Conservation (phyloP, 1,284 basidiomycete species). For the Pterula multifida region DNA sequence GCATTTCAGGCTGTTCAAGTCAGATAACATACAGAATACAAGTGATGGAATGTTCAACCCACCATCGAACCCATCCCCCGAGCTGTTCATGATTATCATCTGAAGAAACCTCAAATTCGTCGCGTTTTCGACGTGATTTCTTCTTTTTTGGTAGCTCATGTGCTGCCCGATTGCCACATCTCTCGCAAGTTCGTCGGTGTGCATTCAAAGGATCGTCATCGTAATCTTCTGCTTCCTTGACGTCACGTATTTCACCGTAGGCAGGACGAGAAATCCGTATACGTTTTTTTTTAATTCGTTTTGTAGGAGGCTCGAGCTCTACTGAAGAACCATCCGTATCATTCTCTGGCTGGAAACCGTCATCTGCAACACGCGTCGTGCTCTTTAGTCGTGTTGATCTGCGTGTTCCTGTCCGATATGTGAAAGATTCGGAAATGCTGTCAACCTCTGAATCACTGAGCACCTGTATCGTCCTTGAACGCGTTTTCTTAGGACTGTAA, state of each 20-base stretch:
- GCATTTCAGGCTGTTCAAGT: conserved; percentile 50
- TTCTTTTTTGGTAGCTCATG: conserved; percentile 37
- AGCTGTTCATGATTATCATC: conserved; percentile 35
- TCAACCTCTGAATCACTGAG: conserved; percentile 23
- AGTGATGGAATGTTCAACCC: conserved; percentile 13
- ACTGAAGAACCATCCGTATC: conserved; percentile 17
- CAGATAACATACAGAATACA: conserved; percentile 7
- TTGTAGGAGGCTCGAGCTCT: conserved; percentile 12
- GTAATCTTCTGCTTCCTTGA: conserved; percentile 47
- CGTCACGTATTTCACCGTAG: conserved; percentile 53
- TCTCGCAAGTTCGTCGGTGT: conserved; percentile 62
- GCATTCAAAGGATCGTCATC: conserved; percentile 35
- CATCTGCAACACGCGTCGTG: conserved; percentile 15
- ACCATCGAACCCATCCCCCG: conserved; percentile 85
- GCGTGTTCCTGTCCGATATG: conserved; percentile 15
- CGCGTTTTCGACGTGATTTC: conserved; percentile 22
- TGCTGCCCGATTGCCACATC: conserved; percentile 49
- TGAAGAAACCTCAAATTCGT: conserved; percentile 27
- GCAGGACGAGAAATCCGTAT: conserved; percentile 36
- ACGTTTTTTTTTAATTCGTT: conserved; percentile 23
- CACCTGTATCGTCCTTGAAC: conserved; percentile 23
- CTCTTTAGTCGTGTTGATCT: conserved; percentile 24
- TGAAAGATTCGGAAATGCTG: conserved; percentile 15
- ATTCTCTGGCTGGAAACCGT: conserved; percentile 21
- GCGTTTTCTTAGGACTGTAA: conserved; percentile 53